Conservation (phyloP, 352 stramenopile species). For the Pythium phragmitis region DNA sequence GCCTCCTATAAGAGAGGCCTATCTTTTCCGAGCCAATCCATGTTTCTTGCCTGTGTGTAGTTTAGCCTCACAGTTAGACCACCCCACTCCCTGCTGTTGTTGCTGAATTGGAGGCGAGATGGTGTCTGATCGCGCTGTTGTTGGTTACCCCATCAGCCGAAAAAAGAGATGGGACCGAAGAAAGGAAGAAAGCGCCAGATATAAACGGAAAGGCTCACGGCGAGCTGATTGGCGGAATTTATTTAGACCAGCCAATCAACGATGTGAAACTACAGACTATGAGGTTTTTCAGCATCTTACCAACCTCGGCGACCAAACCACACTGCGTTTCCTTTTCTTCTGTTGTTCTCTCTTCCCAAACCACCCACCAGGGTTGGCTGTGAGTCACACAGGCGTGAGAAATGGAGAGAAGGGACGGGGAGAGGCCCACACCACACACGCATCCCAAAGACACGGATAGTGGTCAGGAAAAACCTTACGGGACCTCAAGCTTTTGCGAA, state of each 20-base stretch:
- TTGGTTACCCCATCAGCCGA: slow-evolving; percentile 35
- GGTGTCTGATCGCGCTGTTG: slow-evolving; percentile 28
- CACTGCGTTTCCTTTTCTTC: slow-evolving; percentile 26
- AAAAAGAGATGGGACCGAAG: slow-evolving; percentile 36
- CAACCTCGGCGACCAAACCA: slow-evolving; percentile 9
- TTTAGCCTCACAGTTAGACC: slow-evolving; percentile 29
- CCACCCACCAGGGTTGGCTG: not conserved
- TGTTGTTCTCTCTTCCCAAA: slow-evolving; percentile 20
- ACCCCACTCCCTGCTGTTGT: slow-evolving; percentile 21
- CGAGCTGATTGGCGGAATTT: slow-evolving; percentile 37
- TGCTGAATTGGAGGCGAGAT: slow-evolving; percentile 36
- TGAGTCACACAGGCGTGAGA: slow-evolving; percentile 7
- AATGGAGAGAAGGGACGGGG: slow-evolving; percentile 25
- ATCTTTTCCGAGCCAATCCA: slow-evolving; percentile 28
- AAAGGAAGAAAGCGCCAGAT: slow-evolving; percentile 43
- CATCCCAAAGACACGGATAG: slow-evolving; percentile 7
- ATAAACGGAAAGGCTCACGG: slow-evolving; percentile 28
- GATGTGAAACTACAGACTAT: not conserved
- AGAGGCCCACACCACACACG: slow-evolving; percentile 1
- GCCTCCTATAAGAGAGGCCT: not conserved
- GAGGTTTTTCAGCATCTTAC: slow-evolving; percentile 34
- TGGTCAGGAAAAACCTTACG: slow-evolving; percentile 18
- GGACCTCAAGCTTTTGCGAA: not conserved
- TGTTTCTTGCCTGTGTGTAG: slow-evolving; percentile 16
- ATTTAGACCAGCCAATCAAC: slow-evolving; percentile 30